These are phyloP conservation scores for Penium margaritaceum DNA, from an alignment of 139 green algal species.

Conservation along the genomic window DNA sequence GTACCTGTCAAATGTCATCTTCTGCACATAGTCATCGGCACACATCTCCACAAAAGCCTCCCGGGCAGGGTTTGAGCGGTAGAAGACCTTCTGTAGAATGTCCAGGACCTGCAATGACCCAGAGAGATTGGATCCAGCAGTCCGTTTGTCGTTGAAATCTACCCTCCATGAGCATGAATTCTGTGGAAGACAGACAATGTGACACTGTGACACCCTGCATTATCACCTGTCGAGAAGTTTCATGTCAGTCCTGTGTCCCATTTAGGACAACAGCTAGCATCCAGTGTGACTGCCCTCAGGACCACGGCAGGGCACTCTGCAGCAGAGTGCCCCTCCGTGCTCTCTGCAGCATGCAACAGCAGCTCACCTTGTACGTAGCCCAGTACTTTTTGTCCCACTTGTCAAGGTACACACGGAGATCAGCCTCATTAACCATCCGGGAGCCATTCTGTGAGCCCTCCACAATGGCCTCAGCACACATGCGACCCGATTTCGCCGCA, in stretches of 20 bases:
- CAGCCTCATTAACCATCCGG: slow-evolving; percentile 76
- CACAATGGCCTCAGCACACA: slow-evolving; percentile 92
- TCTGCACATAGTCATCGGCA: slow-evolving; percentile 93
- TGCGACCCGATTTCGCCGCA: slow-evolving; percentile 93
- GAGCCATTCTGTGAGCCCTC: slow-evolving; percentile 66
- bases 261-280: too few species aligned
- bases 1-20: slow-evolving; percentile 99
- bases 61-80: slow-evolving; percentile 88
- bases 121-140: too few species aligned
- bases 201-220: too few species aligned
- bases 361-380: slow-evolving; percentile 97
- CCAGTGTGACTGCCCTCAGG: too few species aligned
- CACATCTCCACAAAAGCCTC: slow-evolving; percentile 99
- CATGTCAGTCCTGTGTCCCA: too few species aligned
- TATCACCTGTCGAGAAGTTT: too few species aligned
- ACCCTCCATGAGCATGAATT: too few species aligned
- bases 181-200: too few species aligned
- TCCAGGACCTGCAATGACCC: slow-evolving; percentile 63
- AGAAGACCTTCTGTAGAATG: slow-evolving; percentile 99
- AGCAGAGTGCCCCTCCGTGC: too few species aligned
- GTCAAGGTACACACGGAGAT: slow-evolving; percentile 85
- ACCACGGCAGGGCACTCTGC: too few species aligned
- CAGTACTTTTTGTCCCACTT: slow-evolving; percentile 98
- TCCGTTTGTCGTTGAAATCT: too few species aligned
- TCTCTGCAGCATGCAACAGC: too few species aligned